Percentiles rank a stretch among this genome's conserved stretches.
phyloP scores from a whole-genome alignment of 1,139 yeast genomes.

The Meyerozyma sp. region DNA sequence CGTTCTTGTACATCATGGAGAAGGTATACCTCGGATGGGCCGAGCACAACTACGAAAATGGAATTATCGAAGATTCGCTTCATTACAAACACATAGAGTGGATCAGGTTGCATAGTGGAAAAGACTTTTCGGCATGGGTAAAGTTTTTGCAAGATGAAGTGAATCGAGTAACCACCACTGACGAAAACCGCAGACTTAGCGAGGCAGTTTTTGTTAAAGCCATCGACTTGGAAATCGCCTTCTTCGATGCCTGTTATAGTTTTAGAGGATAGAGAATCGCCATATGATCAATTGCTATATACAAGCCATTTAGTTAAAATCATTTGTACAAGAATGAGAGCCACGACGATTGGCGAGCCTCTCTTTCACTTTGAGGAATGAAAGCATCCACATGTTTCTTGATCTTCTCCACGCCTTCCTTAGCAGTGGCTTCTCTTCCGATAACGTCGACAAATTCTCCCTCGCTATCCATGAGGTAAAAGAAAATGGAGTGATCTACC shows the following conservation, averaged over 20 bases:
- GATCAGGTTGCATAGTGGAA: constrained; percentile 48
- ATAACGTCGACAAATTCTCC: constrained; percentile 92
- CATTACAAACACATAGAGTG: constrained; percentile 46
- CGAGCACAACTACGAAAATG: constrained; percentile 17
- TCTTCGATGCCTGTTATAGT: constrained; percentile 43
- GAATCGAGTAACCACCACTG: constrained; percentile 20
- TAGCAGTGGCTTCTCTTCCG: constrained; percentile 83
- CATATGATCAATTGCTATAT: not conserved
- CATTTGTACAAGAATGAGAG: constrained; percentile 50
- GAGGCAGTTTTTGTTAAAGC: constrained; percentile 29
- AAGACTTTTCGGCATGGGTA: constrained; percentile 42
- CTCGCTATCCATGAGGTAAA: constrained; percentile 94
- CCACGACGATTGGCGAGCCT: constrained; percentile 51
- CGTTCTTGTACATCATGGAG: constrained; percentile 45
- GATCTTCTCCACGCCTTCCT: constrained; percentile 75
- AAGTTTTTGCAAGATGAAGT: constrained; percentile 39
- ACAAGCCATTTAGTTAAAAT: not conserved
- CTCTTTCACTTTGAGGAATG: constrained; percentile 62
- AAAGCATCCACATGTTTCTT: constrained; percentile 72
- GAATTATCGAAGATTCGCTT: constrained; percentile 20
- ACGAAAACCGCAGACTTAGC: constrained; percentile 14
- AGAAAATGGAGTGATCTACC: constrained; percentile 95
- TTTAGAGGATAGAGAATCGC: constrained; percentile 10
- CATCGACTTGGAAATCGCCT: constrained; percentile 34
- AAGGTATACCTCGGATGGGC: constrained; percentile 52